These are phyloP conservation scores for Periconia sp. DNA, from an alignment of 2,329 filamentous ascomycete species.

Conservation along the genomic window DNA sequence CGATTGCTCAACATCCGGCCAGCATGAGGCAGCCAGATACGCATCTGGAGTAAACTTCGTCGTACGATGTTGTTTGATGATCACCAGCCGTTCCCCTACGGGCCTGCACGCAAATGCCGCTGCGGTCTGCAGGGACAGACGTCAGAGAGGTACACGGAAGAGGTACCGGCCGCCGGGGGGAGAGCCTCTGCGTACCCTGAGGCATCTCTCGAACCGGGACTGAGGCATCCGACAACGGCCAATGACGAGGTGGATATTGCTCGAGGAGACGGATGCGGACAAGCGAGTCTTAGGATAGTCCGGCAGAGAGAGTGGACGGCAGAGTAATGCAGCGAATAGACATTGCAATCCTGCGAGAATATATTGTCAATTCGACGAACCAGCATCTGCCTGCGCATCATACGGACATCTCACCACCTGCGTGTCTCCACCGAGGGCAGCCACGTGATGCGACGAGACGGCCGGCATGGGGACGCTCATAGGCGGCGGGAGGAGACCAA, in stretches of 20 bases:
- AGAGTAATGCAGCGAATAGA: too few species aligned
- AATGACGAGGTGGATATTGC: slow-evolving; percentile 4
- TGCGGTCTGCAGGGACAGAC: slow-evolving; percentile 7
- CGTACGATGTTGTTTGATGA: slow-evolving; percentile 45
- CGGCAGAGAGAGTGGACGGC: too few species aligned
- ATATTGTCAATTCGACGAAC: slow-evolving; percentile 13
- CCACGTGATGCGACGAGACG: slow-evolving; percentile 29
- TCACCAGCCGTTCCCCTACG: slow-evolving; percentile 19
- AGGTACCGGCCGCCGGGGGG: background rate
- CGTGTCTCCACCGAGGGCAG: slow-evolving; percentile 10
- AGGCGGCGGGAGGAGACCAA: slow-evolving; percentile 13
- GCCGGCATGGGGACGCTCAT: slow-evolving; percentile 17
- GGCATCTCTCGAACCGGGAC: slow-evolving; percentile 36
- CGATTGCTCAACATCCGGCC: slow-evolving; percentile 8
- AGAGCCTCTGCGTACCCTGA: slow-evolving; percentile 24
- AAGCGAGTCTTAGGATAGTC: background rate
- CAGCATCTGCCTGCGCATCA: slow-evolving; percentile 1
- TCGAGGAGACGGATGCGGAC: background rate
- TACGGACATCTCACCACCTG: slow-evolving; percentile 4
- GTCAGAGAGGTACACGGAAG: slow-evolving; percentile 1
- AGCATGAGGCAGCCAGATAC: slow-evolving; percentile 18
- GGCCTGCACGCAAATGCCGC: slow-evolving; percentile 19
- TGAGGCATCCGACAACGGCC: slow-evolving; percentile 36
- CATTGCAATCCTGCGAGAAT: too few species aligned
- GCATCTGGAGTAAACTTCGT: slow-evolving; percentile 42